These are phyloP conservation scores for Misopates orontium DNA, from an alignment of 257 asterid species.

Conservation along the genomic window DNA sequence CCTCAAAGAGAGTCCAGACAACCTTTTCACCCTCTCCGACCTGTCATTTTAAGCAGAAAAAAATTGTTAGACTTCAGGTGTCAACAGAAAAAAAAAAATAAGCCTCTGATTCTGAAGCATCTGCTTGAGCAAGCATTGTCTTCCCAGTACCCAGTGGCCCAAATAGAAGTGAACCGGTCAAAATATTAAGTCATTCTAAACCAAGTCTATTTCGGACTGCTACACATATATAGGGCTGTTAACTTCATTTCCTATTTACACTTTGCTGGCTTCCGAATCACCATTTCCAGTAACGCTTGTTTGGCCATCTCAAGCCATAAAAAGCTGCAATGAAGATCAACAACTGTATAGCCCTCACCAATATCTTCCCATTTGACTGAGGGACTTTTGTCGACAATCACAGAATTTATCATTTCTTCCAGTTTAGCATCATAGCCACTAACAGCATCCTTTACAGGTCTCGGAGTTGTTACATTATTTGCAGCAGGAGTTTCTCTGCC, in stretches of 20 bases:
- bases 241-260: constrained; percentile 47
- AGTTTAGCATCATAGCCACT: constrained; percentile 74
- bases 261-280: constrained; percentile 90
- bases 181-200: constrained; percentile 22
- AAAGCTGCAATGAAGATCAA: constrained; percentile 17
- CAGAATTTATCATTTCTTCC: constrained; percentile 88
- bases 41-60: constrained; percentile 42
- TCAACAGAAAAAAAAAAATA: constrained; percentile 85
- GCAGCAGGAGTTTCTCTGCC: constrained; percentile 35
- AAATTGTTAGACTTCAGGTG: constrained; percentile 27
- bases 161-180: constrained; percentile 86
- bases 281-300: constrained; percentile 94
- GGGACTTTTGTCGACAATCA: constrained; percentile 84
- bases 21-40: constrained; percentile 99
- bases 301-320: constrained; percentile 98
- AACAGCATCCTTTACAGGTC: constrained; percentile 50
- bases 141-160: constrained; percentile 99
- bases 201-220: constrained; percentile 13
- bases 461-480: constrained; percentile 36
- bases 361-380: constrained; percentile 99
- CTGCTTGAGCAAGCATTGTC: constrained; percentile 98
- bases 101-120: constrained; percentile 97
- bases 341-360: constrained; percentile 67
- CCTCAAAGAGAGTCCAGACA: constrained; percentile 89
- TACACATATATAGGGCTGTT: constrained; percentile 7